Percentiles rank a stretch among this genome's conserved stretches.
phyloP scores from a whole-genome alignment of 805 yeast species.

The Metschnikowia similis region DNA sequence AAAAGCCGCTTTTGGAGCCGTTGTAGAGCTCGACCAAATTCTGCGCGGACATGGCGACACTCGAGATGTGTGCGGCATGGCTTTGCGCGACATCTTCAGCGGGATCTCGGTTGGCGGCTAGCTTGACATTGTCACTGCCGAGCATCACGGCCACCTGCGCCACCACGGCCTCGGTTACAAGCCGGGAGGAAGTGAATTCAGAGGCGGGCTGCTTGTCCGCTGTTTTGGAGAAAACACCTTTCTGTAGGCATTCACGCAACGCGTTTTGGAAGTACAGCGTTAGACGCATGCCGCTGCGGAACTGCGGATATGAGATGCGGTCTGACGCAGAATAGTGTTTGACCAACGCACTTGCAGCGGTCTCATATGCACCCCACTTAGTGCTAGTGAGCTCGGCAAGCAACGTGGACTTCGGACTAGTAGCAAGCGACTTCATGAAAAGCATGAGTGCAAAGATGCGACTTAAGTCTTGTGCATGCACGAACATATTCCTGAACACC shows the following conservation, averaged over 20 bases:
- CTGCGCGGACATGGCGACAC: constrained; percentile 38
- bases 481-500: background rate
- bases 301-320: constrained; percentile 2
- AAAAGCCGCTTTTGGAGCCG: constrained; percentile 78
- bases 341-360: constrained; percentile 42
- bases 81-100: too few relatives aligned
- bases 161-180: constrained; percentile 39
- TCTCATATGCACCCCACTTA: constrained; percentile 42
- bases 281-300: constrained; percentile 5
- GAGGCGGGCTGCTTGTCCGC: background rate
- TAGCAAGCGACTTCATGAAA: background rate
- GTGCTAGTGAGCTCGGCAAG: background rate
- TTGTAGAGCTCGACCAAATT: constrained; percentile 59
- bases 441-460: background rate
- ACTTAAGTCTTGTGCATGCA: constrained; percentile 1
- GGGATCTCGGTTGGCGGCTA: too few relatives aligned
- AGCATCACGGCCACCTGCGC: constrained; percentile 37
- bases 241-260: background rate
- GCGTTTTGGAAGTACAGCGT: constrained; percentile 3
- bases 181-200: constrained; percentile 22
- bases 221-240: background rate
- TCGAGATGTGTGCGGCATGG: constrained; percentile 3
- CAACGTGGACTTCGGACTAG: background rate
- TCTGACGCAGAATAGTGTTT: constrained; percentile 32
- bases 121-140: constrained; percentile 11